Conservation (phyloP, 352 stramenopile genomes). For the Phytophthora tentaculata region DNA sequence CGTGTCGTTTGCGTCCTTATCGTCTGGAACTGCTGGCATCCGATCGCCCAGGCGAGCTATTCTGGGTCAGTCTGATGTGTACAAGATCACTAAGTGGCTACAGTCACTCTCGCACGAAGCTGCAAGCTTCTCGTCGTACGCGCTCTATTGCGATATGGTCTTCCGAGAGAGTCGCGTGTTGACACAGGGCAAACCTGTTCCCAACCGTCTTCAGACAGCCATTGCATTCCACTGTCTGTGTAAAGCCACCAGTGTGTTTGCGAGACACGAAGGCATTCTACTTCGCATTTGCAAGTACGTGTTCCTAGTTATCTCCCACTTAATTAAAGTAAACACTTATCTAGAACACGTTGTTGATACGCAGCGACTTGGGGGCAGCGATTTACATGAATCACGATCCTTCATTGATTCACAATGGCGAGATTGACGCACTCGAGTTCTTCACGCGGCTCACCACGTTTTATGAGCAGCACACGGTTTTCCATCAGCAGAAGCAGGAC, state of each 20-base stretch:
- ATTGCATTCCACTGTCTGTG: slow-evolving; percentile 81
- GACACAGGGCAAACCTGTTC: slow-evolving; percentile 62
- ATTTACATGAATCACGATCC: slow-evolving; percentile 63
- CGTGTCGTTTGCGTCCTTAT: slow-evolving; percentile 12
- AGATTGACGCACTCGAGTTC: slow-evolving; percentile 67
- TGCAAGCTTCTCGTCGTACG: slow-evolving; percentile 64
- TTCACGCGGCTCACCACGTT: slow-evolving; percentile 67
- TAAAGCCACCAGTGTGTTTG: slow-evolving; percentile 64
- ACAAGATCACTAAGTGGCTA: slow-evolving; percentile 76
- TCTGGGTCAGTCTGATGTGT: slow-evolving; percentile 47
- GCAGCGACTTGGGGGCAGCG: slow-evolving; percentile 56
- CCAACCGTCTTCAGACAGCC: slow-evolving; percentile 75
- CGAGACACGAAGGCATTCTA: slow-evolving; percentile 62
- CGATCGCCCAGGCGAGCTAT: slow-evolving; percentile 38
- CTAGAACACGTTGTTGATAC: not conserved
- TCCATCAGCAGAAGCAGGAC: slow-evolving; percentile 53
- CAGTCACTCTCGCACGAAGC: slow-evolving; percentile 51
- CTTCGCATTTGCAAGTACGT: slow-evolving; percentile 60
- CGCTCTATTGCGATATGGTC: slow-evolving; percentile 77
- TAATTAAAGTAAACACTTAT: not conserved
- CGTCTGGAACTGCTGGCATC: slow-evolving; percentile 4
- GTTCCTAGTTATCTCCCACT: not conserved
- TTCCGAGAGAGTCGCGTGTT: slow-evolving; percentile 70
- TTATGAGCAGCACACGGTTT: slow-evolving; percentile 60
- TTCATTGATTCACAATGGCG: slow-evolving; percentile 31